phyloP scores from a whole-genome alignment of 805 yeast species.

The Candida lessepsii region DNA sequence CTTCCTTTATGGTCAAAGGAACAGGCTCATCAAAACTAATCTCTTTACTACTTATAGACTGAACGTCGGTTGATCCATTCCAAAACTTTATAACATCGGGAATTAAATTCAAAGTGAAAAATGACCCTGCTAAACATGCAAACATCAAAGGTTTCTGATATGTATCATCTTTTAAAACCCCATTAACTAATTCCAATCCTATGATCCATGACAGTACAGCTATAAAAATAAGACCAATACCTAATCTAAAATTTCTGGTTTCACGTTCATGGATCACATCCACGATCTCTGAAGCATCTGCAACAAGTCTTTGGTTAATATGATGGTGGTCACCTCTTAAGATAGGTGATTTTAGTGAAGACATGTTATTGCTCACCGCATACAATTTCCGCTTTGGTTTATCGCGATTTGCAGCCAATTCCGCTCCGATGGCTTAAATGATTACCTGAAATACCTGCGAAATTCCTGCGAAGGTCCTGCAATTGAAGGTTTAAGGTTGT shows the following conservation, averaged over 20 bases:
- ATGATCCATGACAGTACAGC: conserved; percentile 49
- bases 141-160: conserved; percentile 50
- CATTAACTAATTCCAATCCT: conserved; percentile 49
- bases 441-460: too few relatives aligned
- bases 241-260: conserved; percentile 41
- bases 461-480: too few relatives aligned
- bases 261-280: conserved; percentile 42
- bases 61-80: neutral
- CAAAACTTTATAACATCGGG: conserved; percentile 28
- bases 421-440: neutral
- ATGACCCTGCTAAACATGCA: conserved; percentile 47
- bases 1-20: conserved; percentile 25
- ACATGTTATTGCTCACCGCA: conserved; percentile 6
- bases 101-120: conserved; percentile 45
- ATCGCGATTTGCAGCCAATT: neutral
- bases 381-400: conserved; percentile 5
- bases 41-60: conserved; percentile 1
- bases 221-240: conserved; percentile 39
- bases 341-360: conserved; percentile 13
- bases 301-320: neutral
- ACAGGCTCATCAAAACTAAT: conserved; percentile 8
- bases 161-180: conserved; percentile 47
- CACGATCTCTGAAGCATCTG: conserved; percentile 23
- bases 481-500: too few relatives aligned
- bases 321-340: conserved; percentile 11